Conservation (phyloP, 305 asterid genomes). For the Euphrasia arctica region DNA sequence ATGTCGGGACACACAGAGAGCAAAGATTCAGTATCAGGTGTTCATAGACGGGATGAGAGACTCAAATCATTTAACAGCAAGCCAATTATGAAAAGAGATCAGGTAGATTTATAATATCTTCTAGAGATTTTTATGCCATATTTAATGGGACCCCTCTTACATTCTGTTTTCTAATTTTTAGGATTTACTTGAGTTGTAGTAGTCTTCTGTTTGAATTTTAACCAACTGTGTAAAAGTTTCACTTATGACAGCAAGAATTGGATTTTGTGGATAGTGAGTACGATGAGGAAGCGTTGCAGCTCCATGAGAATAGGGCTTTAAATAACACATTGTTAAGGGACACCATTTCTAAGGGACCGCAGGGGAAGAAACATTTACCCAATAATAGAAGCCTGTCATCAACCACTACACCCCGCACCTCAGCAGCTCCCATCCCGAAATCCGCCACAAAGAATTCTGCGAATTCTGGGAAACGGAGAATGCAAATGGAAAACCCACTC, state of each 20-base stretch:
- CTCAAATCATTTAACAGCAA: constrained; percentile 50
- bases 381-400: constrained; percentile 36
- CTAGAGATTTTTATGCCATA: constrained; percentile 28
- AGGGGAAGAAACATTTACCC: constrained; percentile 45
- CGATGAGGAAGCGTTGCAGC: constrained; percentile 44
- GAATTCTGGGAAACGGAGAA: constrained; percentile 48
- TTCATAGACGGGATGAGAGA: constrained; percentile 57
- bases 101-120: constrained; percentile 53
- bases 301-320: constrained; percentile 39
- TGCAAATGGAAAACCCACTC: constrained; percentile 59
- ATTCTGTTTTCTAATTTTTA: constrained; percentile 28
- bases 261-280: constrained; percentile 56
- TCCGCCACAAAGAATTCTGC: constrained; percentile 43
- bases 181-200: too few relatives aligned
- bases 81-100: constrained; percentile 48
- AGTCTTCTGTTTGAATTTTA: constrained; percentile 39
- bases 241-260: constrained; percentile 53
- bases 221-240: constrained; percentile 53
- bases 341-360: constrained; percentile 38
- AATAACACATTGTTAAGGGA: constrained; percentile 39
- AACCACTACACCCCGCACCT: constrained; percentile 38
- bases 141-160: constrained; percentile 24
- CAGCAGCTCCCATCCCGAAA: constrained; percentile 45
- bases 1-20: constrained; percentile 48
- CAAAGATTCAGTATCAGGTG: constrained; percentile 35